Conservation (phyloP, 345 rosid species). For the Leavenworthia alabamica region DNA sequence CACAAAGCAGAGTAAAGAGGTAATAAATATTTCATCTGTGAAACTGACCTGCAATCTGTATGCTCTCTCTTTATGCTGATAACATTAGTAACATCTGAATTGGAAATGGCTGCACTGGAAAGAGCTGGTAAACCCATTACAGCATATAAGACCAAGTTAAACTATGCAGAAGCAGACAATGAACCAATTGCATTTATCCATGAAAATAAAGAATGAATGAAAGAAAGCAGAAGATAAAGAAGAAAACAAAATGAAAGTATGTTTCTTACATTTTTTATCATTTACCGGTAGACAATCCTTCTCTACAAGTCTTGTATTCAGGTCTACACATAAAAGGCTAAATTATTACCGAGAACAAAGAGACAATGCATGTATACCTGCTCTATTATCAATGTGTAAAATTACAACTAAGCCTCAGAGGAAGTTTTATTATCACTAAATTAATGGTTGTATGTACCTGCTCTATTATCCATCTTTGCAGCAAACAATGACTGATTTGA, state of each 20-base stretch:
- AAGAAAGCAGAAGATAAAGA: not conserved
- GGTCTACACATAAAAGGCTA: conserved; percentile 29
- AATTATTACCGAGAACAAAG: conserved; percentile 16
- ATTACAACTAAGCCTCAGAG: not conserved
- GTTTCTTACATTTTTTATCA: conserved; percentile 34
- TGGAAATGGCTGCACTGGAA: conserved; percentile 18
- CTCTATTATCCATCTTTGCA: conserved; percentile 6
- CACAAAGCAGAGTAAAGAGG: conserved; percentile 2
- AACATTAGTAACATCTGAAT: conserved; percentile 35
- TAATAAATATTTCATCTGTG: not conserved
- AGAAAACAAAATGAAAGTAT: not conserved
- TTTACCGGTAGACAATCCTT: conserved; percentile 7
- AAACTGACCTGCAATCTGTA: conserved; percentile 49
- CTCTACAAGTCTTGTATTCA: conserved; percentile 16
- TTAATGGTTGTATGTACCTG: conserved; percentile 13
- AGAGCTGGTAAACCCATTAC: conserved; percentile 19
- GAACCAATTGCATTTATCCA: conserved; percentile 6
- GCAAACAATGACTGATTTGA: conserved; percentile 20
- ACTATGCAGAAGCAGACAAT: conserved; percentile 3
- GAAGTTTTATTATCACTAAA: not conserved
- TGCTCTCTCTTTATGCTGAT: conserved; percentile 59
- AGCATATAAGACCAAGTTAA: not conserved
- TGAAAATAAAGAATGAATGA: not conserved
- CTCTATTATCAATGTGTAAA: not conserved
- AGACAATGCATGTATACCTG: not conserved